A percentile compares a stretch with the other conserved stretches of the same genome.
Conservation (phyloP, 805 yeast genomes). For the Ogataea angusta region DNA sequence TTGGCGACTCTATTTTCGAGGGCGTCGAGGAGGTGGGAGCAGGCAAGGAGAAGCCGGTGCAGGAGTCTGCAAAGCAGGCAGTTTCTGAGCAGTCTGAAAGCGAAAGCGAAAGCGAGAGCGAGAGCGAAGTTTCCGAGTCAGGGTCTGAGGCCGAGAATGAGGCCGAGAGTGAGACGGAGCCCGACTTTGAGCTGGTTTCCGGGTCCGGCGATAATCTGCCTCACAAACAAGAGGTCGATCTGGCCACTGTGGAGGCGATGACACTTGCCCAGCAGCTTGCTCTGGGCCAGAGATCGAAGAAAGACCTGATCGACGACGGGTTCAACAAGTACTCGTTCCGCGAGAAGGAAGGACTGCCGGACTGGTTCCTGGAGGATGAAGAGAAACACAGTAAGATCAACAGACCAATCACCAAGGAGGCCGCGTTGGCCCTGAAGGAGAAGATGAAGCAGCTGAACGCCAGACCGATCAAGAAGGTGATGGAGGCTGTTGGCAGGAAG, state of each 20-base stretch:
- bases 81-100: slow-evolving; percentile 1
- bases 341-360: slow-evolving; percentile 86
- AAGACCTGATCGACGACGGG: slow-evolving; percentile 88
- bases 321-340: slow-evolving; percentile 89
- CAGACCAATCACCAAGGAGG: slow-evolving; percentile 95
- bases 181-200: slow-evolving; percentile 34
- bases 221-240: slow-evolving; percentile 66
- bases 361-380: slow-evolving; percentile 97
- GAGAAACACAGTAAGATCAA: slow-evolving; percentile 76
- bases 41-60: slow-evolving; percentile 3
- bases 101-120: slow-evolving; percentile 2
- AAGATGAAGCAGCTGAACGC: slow-evolving; percentile 83
- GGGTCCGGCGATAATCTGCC: slow-evolving; percentile 35
- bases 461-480: slow-evolving; percentile 97
- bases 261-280: slow-evolving; percentile 96
- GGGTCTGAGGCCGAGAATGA: slow-evolving; percentile 12
- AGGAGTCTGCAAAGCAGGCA: slow-evolving; percentile 8
- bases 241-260: slow-evolving; percentile 96
- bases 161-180: slow-evolving; percentile 30
- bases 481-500: slow-evolving; percentile 96
- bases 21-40: slow-evolving; percentile 39
- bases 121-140: slow-evolving; percentile 18
- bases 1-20: slow-evolving; percentile 52
- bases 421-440: slow-evolving; percentile 72
- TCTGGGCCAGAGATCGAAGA: slow-evolving; percentile 77